Conservation (phyloP, 1,139 yeast genomes). For the Trichomonascaceae sp. region DNA sequence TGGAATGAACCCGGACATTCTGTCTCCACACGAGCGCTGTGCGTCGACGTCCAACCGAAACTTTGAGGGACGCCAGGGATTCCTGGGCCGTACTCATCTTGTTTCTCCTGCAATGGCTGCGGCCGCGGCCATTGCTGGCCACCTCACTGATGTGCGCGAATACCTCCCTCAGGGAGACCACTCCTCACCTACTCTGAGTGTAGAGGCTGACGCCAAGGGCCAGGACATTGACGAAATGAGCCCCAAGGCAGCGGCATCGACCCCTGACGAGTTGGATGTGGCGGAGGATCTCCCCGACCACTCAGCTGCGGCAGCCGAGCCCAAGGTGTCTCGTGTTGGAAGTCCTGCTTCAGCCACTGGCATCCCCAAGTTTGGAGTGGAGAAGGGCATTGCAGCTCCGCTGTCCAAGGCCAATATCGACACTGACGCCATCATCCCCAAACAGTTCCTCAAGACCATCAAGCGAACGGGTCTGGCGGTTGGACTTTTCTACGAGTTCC, state of each 20-base stretch:
- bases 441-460: slow-evolving; percentile 92
- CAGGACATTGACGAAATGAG: slow-evolving; percentile 8
- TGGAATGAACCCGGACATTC: slow-evolving; percentile 97
- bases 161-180: slow-evolving; percentile 48
- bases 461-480: slow-evolving; percentile 85
- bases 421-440: slow-evolving; percentile 97
- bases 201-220: slow-evolving; percentile 22
- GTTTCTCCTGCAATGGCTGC: slow-evolving; percentile 99
- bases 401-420: slow-evolving; percentile 90
- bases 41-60: slow-evolving; percentile 98
- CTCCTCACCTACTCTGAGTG: slow-evolving; percentile 48
- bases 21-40: slow-evolving; percentile 90
- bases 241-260: slow-evolving; percentile 4
- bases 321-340: slow-evolving; percentile 20
- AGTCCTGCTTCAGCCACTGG: slow-evolving; percentile 33
- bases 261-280: slow-evolving; percentile 9
- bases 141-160: slow-evolving; percentile 79
- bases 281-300: slow-evolving; percentile 15
- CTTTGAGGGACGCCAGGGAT: slow-evolving; percentile 99
- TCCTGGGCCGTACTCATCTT: slow-evolving; percentile 86
- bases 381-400: slow-evolving; percentile 86
- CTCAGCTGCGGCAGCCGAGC: slow-evolving; percentile 15
- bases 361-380: slow-evolving; percentile 61
- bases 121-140: slow-evolving; percentile 91
- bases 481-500: slow-evolving; percentile 83